A percentile compares a stretch with the other conserved stretches of the same genome.
These are phyloP conservation scores for Dalbergia cultrata DNA, from an alignment of 306 rosid genomes.

Conservation along the genomic window DNA sequence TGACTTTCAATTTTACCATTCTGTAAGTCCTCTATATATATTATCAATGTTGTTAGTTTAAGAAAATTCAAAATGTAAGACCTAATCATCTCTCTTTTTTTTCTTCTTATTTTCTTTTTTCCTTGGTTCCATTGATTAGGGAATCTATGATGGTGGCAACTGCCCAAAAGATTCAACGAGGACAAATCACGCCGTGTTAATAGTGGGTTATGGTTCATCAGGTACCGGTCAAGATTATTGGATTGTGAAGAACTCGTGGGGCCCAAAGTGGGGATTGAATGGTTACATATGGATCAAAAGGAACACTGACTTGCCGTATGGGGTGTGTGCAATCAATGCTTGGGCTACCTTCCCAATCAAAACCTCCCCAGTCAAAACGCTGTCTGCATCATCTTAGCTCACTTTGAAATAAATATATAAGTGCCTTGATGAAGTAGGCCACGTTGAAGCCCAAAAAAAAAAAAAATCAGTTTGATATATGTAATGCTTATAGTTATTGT, in stretches of 20 bases:
- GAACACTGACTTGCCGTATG: background rate
- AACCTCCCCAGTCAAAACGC: too few species aligned
- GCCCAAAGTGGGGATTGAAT: slow-evolving; percentile 54
- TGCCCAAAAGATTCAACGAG: background rate
- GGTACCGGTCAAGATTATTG: background rate
- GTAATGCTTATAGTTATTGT: too few species aligned
- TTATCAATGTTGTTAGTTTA: too few species aligned
- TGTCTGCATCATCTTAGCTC: too few species aligned
- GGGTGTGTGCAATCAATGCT: background rate
- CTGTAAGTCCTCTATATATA: slow-evolving; percentile 11
- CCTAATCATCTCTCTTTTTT: too few species aligned
- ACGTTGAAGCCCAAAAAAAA: too few species aligned
- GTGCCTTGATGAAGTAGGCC: too few species aligned
- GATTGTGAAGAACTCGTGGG: slow-evolving; percentile 76
- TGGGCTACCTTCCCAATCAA: background rate
- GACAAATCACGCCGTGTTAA: slow-evolving; percentile 33
- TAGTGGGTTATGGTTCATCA: slow-evolving; percentile 60
- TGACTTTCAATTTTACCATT: slow-evolving; percentile 52
- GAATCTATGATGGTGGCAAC: slow-evolving; percentile 56
- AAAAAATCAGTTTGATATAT: too few species aligned
- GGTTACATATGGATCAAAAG: slow-evolving; percentile 48
- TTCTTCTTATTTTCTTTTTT: background rate
- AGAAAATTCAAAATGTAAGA: too few species aligned
- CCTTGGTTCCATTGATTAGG: slow-evolving; percentile 32
- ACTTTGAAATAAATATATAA: too few species aligned